Conservation (phyloP, 1,139 yeast species). For the Ogataea hybrid region DNA sequence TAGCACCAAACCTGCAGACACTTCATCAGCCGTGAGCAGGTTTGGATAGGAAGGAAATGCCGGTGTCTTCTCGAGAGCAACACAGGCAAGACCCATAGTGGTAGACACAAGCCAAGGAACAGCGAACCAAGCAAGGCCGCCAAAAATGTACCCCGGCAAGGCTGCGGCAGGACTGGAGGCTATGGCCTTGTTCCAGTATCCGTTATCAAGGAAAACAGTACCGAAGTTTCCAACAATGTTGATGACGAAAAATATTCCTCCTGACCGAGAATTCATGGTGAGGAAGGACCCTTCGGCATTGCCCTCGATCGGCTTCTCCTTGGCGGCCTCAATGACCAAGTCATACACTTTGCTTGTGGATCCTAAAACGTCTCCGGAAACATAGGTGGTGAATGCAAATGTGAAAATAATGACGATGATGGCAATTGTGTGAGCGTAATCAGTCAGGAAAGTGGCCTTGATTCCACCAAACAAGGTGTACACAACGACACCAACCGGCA, state of each 20-base stretch:
- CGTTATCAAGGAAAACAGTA: constrained; percentile 84
- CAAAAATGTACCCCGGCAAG: constrained; percentile 84
- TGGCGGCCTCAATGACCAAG: constrained; percentile 54
- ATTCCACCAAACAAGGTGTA: constrained; percentile 89
- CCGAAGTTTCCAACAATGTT: constrained; percentile 87
- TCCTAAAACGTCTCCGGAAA: constrained; percentile 61
- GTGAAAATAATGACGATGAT: constrained; percentile 59
- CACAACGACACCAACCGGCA: constrained; percentile 80
- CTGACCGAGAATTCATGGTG: constrained; percentile 74
- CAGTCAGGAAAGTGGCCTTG: constrained; percentile 87
- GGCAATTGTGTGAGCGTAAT: constrained; percentile 70
- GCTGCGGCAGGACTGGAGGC: constrained; percentile 84
- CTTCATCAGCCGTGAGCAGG: constrained; percentile 61
- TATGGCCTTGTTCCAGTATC: constrained; percentile 89
- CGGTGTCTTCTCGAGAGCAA: constrained; percentile 61
- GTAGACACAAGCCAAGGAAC: constrained; percentile 81
- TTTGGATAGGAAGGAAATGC: constrained; percentile 78
- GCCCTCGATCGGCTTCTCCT: constrained; percentile 61
- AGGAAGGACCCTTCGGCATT: constrained; percentile 75
- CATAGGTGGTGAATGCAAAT: constrained; percentile 63
- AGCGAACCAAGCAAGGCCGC: constrained; percentile 93
- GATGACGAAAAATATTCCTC: constrained; percentile 82
- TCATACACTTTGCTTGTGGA: constrained; percentile 84
- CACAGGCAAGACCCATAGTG: constrained; percentile 79
- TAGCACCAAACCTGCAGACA: constrained; percentile 75